Conservation (phyloP, 139 green algal genomes). For the Coelastrella sp. region DNA sequence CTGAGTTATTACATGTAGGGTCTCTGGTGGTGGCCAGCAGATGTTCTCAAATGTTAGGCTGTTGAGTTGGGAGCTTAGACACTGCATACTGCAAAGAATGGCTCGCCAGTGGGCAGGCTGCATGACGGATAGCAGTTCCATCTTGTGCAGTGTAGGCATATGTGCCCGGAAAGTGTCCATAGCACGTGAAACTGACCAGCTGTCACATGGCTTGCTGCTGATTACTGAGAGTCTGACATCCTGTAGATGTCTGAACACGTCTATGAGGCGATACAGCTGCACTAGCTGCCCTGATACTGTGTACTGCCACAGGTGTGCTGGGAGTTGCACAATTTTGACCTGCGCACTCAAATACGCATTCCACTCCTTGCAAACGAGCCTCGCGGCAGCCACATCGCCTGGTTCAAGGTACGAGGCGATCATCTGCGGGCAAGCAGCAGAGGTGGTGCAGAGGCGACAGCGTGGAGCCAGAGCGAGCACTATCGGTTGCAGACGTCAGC, state of each 20-base stretch:
- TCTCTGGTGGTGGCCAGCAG: conserved; percentile 33
- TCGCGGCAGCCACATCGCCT: conserved; percentile 3
- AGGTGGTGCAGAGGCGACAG: background rate
- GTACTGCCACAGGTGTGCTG: conserved; percentile 25
- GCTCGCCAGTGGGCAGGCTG: conserved; percentile 20
- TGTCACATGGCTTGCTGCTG: background rate
- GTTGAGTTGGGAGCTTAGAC: conserved; percentile 6
- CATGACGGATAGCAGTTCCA: conserved; percentile 21
- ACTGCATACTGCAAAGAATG: conserved; percentile 13
- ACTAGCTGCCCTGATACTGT: conserved; percentile 16
- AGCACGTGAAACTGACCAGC: background rate
- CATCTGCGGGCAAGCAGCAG: background rate
- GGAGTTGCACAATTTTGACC: conserved; percentile 1
- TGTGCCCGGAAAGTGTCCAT: background rate
- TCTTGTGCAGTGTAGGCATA: conserved; percentile 15
- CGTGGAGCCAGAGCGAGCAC: background rate
- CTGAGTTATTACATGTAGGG: background rate
- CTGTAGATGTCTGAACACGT: conserved; percentile 8
- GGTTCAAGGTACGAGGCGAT: conserved; percentile 20
- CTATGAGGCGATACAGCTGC: conserved; percentile 19
- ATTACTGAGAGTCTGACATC: background rate
- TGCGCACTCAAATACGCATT: conserved; percentile 18
- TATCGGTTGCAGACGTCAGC: conserved; percentile 12
- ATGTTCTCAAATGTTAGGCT: background rate
- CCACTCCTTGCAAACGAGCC: conserved; percentile 32